Evolutionary conservation across 2,329 filamentous ascomycete genomes (phyloP).

Genomic region (Cordyceps cateniannulata): DNA sequence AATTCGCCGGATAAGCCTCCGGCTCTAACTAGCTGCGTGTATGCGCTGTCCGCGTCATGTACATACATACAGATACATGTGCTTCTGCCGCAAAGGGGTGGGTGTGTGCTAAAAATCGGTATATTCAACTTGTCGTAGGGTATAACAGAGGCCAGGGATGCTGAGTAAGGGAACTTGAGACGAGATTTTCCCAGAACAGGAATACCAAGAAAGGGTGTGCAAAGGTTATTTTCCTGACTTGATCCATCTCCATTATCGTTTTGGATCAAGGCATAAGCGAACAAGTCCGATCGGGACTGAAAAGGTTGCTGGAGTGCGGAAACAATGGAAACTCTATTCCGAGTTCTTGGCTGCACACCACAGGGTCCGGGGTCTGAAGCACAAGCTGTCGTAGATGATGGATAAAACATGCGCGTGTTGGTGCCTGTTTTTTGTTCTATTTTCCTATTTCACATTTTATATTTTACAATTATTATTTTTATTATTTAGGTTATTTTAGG

Average conservation of each 20-base stretch:
- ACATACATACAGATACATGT: too few relatives aligned
- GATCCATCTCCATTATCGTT: too few relatives aligned
- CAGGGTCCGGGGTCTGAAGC: not conserved
- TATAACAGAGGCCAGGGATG: not conserved
- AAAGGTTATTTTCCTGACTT: not conserved
- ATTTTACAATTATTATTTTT: not conserved
- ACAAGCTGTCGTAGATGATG: not conserved
- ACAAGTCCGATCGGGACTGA: not conserved
- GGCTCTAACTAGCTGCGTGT: not conserved
- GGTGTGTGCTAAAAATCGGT: too few relatives aligned
- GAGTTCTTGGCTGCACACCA: not conserved
- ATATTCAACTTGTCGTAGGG: not conserved
- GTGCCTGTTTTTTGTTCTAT: not conserved
- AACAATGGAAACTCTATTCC: not conserved
- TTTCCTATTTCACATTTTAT: not conserved
- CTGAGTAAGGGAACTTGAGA: not conserved
- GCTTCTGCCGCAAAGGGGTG: too few relatives aligned
- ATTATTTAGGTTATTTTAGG: too few relatives aligned
- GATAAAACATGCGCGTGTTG: not conserved
- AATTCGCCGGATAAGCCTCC: not conserved
- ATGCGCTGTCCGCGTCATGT: not conserved
- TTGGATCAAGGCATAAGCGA: not conserved
- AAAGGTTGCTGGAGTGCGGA: not conserved
- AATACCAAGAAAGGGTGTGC: too few relatives aligned
- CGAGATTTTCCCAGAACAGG: not conserved